Percentiles rank a stretch among this genome's conserved stretches.
These are phyloP conservation scores for Xylaria sp. DNA, from an alignment of 2,329 filamentous ascomycete genomes.

Conservation along the genomic window DNA sequence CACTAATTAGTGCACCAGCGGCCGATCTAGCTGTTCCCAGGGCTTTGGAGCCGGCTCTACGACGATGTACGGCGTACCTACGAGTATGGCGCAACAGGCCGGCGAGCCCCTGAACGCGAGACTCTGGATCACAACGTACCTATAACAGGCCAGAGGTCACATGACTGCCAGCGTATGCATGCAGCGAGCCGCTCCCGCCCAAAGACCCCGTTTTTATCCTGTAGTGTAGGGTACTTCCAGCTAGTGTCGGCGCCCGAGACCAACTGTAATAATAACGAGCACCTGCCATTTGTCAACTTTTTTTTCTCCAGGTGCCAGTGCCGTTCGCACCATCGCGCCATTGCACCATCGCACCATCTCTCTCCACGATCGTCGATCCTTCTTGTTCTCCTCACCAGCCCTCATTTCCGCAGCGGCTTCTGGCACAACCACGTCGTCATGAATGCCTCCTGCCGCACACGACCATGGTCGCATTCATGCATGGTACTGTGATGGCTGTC, in stretches of 20 bases:
- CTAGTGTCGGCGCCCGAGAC: conserved; percentile 2
- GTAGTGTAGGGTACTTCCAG: conserved; percentile 5
- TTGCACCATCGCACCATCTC: too few relatives aligned
- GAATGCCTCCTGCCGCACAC: too few relatives aligned
- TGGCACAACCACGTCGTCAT: too few relatives aligned
- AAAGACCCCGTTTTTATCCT: conserved; percentile 26
- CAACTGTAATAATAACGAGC: not conserved
- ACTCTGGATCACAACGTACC: conserved; percentile 5
- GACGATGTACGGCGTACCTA: not conserved
- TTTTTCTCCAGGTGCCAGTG: too few relatives aligned
- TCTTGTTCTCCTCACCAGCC: too few relatives aligned
- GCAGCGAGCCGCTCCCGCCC: conserved; percentile 31
- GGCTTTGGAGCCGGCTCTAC: conserved; percentile 3
- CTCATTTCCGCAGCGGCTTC: too few relatives aligned
- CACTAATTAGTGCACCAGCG: not conserved
- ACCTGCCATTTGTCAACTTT: not conserved
- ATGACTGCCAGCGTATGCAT: conserved; percentile 29
- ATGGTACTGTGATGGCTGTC: too few relatives aligned
- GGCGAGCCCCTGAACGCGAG: not conserved
- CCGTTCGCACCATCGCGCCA: too few relatives aligned
- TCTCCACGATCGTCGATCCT: too few relatives aligned
- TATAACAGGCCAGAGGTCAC: conserved; percentile 20
- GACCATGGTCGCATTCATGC: too few relatives aligned
- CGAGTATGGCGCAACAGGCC: not conserved
- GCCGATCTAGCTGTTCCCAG: not conserved